Conservation (phyloP, 1,284 basidiomycete genomes). For the Leccinum pallidistipes region DNA sequence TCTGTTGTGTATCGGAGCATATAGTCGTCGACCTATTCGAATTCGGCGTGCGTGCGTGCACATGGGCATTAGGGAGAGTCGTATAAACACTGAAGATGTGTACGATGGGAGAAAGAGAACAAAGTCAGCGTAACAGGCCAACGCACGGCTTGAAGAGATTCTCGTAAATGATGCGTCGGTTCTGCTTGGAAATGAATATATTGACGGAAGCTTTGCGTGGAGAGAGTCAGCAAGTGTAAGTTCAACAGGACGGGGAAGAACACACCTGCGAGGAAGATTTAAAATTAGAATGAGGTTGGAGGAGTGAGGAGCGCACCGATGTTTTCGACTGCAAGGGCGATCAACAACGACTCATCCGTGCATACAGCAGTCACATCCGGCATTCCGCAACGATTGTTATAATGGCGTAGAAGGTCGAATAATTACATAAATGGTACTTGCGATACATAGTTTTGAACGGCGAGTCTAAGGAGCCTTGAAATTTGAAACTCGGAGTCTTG, state of each 20-base stretch:
- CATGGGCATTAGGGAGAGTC: not conserved
- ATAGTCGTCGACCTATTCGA: not conserved
- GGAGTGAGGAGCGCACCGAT: too few relatives aligned
- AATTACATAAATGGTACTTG: too few relatives aligned
- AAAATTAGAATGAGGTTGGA: too few relatives aligned
- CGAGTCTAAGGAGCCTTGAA: not conserved
- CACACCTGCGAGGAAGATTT: too few relatives aligned
- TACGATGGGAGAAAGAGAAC: not conserved
- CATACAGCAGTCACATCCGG: constrained; percentile 19
- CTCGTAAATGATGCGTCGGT: constrained; percentile 90
- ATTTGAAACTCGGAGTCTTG: too few relatives aligned
- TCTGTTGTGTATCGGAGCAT: not conserved
- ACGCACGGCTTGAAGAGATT: constrained; percentile 94
- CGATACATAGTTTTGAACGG: too few relatives aligned
- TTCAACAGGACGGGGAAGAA: too few relatives aligned
- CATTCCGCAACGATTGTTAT: not conserved
- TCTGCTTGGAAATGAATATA: constrained; percentile 87
- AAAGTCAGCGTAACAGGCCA: constrained; percentile 35
- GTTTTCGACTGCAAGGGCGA: too few relatives aligned
- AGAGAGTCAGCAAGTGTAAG: too few relatives aligned
- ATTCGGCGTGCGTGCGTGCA: not conserved
- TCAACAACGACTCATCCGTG: too few relatives aligned
- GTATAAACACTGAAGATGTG: not conserved
- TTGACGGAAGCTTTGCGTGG: constrained; percentile 43
- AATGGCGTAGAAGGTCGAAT: too few relatives aligned